Evolutionary conservation across 2,329 filamentous ascomycete genomes (phyloP), one percentile per base, ranked within the genome.

Genomic region (Apiospora aurea): DNA sequence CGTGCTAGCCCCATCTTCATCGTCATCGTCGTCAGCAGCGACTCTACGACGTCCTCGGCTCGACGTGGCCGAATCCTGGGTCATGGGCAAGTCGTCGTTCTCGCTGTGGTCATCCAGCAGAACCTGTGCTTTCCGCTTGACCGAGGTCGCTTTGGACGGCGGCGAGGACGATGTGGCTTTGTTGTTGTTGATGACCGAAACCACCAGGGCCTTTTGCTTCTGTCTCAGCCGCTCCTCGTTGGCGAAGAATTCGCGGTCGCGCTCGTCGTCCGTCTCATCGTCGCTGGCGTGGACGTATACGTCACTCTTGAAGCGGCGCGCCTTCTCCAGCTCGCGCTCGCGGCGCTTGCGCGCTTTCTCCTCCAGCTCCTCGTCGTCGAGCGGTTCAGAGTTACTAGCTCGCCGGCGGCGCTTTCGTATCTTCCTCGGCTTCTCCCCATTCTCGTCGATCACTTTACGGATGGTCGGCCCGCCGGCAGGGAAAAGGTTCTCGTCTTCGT

Each of bases 251-350:
- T 89, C 90, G 29, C 85, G 81, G 69, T 87, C 86, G 21, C 93
- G 89, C 71, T 90, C 89, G 67, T 95, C 94, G 78, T 97, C 94
- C n/a, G 89, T 92, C 76, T 97, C 95, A 70, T 98, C 96, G 79
- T 98, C 96, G 75, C 93, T 94, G 49, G 92, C 91, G 72, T 92
- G 89, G 69, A 99, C 93, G 77, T 91, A 96, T 51, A 96, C 83
- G 34, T 92, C 91, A 77, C 93, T 97, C 85, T 98, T 98, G 83
- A 96, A 93, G 79, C 92, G 93, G 44, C 86, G 86, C 68, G 90
- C 87, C 82, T 95, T 95, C 78, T 95, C 94, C n/a, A 89, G 84
- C 75, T 97, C 91, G 75, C 89, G 92, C 70, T 91, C 86, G 70
- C 89, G 87, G 49, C 92, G 87, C 71, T 86, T 88, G 16, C 87